These are phyloP conservation scores for Zymoseptoria brevis DNA, from an alignment of 2,329 filamentous ascomycete genomes.

Conservation along the genomic window DNA sequence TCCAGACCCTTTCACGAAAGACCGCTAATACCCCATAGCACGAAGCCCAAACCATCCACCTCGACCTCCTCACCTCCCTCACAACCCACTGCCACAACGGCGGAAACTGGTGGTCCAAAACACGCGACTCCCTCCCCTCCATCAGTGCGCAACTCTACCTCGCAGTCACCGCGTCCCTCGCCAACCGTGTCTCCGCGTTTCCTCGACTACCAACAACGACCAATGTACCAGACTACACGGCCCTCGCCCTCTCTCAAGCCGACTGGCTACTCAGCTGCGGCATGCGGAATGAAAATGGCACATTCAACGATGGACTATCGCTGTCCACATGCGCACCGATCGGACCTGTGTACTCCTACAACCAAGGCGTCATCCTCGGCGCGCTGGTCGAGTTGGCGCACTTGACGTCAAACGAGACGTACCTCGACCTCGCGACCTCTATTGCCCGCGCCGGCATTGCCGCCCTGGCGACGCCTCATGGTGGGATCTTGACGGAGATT, in stretches of 20 bases:
- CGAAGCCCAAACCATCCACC: conserved; percentile 37
- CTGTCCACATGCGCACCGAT: conserved; percentile 37
- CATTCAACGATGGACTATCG: conserved; percentile 47
- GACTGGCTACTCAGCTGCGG: conserved; percentile 44
- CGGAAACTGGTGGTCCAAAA: conserved; percentile 39
- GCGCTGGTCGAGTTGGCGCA: conserved; percentile 47
- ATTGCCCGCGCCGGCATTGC: conserved; percentile 34
- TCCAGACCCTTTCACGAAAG: conserved; percentile 23
- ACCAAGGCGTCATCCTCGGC: conserved; percentile 55
- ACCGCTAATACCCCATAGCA: conserved; percentile 40
- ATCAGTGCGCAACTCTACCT: conserved; percentile 51
- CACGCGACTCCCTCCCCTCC: conserved; percentile 38
- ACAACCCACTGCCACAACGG: conserved; percentile 39
- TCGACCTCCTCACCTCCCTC: conserved; percentile 43
- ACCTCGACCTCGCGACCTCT: conserved; percentile 26
- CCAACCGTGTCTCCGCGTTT: conserved; percentile 36
- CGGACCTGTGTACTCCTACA: conserved; percentile 44
- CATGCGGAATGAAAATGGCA: conserved; percentile 41
- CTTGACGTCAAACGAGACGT: conserved; percentile 29
- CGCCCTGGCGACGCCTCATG: conserved; percentile 25
- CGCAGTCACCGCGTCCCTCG: conserved; percentile 45
- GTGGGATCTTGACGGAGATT: conserved; percentile 34
- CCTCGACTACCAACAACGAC: background rate
- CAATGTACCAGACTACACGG: conserved; percentile 29
- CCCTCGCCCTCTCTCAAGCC: conserved; percentile 41